phyloP scores from a whole-genome alignment of 192 early-diverging fungal genomes.

The Coemansia sp. region DNA sequence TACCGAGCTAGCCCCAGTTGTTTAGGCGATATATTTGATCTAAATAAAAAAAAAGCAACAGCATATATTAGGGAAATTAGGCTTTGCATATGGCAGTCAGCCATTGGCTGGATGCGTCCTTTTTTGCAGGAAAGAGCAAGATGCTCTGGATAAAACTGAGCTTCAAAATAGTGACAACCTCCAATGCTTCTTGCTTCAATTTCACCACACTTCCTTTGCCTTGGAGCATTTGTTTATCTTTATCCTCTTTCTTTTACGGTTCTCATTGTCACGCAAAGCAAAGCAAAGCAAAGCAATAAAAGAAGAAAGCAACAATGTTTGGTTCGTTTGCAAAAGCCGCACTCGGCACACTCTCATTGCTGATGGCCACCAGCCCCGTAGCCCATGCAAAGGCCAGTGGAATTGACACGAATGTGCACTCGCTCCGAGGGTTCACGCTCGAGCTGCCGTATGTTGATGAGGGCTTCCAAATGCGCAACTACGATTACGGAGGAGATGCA shows the following conservation, averaged over 20 bases:
- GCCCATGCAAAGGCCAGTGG: slow-evolving; percentile 17
- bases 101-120: neutral
- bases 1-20: neutral
- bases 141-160: too few relatives aligned
- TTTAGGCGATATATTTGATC: neutral
- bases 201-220: neutral
- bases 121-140: too few relatives aligned
- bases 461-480: slow-evolving; percentile 82
- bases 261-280: neutral
- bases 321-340: slow-evolving; percentile 37
- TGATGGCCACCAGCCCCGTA: slow-evolving; percentile 11
- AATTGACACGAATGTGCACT: slow-evolving; percentile 41
- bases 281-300: neutral
- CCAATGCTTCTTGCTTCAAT: neutral
- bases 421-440: slow-evolving; percentile 37
- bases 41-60: neutral
- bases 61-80: neutral
- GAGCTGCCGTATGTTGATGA: slow-evolving; percentile 60
- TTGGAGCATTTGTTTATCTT: neutral
- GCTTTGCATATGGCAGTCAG: neutral
- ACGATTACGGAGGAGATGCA: slow-evolving; percentile 93
- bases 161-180: neutral
- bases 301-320: slow-evolving; percentile 17
- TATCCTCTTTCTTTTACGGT: neutral
- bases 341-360: slow-evolving; percentile 18